These are phyloP conservation scores for Aspergillus ruber DNA, from an alignment of 2,329 filamentous ascomycete species.

Conservation along the genomic window DNA sequence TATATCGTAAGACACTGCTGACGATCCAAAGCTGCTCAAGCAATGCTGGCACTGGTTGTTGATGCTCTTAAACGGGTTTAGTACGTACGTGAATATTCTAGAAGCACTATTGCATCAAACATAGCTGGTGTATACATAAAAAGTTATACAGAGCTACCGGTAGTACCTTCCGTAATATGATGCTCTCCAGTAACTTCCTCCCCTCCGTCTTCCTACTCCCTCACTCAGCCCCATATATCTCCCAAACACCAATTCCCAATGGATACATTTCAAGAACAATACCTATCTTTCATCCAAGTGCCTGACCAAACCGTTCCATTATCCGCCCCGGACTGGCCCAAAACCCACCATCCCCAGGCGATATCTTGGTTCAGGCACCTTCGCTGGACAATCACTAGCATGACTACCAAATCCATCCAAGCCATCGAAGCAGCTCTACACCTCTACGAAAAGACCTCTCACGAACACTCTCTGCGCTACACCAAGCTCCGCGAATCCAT, in stretches of 20 bases:
- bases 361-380: background rate
- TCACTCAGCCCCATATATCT: background rate
- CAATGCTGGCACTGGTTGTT: background rate
- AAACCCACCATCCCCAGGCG: background rate
- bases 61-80: background rate
- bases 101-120: background rate
- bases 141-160: background rate
- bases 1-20: no score
- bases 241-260: background rate
- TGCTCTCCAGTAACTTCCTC: background rate
- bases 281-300: background rate
- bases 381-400: background rate
- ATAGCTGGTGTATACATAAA: background rate
- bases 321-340: background rate
- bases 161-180: background rate
- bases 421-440: background rate
- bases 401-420: background rate
- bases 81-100: background rate
- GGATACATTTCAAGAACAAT: background rate
- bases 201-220: background rate
- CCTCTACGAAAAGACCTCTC: background rate
- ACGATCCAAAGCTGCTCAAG: no score
- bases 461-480: background rate
- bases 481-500: background rate
- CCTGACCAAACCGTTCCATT: background rate